A percentile compares a stretch with the other conserved stretches of the same genome.
These are phyloP conservation scores for Phytophthora multivora DNA, from an alignment of 352 stramenopile genomes.

Conservation along the genomic window DNA sequence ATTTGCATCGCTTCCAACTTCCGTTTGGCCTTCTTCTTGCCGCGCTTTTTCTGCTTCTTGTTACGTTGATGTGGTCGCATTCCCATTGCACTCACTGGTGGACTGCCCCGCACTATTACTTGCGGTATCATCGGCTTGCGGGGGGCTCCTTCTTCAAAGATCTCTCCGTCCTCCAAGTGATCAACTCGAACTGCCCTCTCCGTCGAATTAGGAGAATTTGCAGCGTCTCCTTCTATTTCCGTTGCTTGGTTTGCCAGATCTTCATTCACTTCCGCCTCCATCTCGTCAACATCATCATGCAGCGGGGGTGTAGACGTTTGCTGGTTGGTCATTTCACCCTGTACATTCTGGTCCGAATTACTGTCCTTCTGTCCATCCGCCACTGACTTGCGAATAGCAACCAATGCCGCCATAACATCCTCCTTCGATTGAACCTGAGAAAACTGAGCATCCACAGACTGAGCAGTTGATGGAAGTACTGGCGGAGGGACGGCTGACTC, in stretches of 20 bases:
- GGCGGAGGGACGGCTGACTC: too few species aligned
- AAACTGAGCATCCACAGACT: background rate
- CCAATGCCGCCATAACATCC: slow-evolving; percentile 11
- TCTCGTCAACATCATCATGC: slow-evolving; percentile 20
- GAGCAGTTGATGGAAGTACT: background rate
- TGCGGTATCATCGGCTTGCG: slow-evolving; percentile 45
- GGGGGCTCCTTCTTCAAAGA: slow-evolving; percentile 64
- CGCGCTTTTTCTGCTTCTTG: slow-evolving; percentile 80
- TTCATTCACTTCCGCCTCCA: slow-evolving; percentile 50
- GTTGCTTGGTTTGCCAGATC: slow-evolving; percentile 29
- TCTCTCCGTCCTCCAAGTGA: slow-evolving; percentile 74
- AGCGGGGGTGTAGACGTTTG: background rate
- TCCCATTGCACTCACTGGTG: background rate
- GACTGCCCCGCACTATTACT: slow-evolving; percentile 39
- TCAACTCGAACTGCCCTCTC: slow-evolving; percentile 27
- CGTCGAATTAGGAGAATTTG: background rate
- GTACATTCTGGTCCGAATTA: background rate
- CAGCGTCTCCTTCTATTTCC: background rate
- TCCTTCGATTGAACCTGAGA: slow-evolving; percentile 10
- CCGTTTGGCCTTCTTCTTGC: slow-evolving; percentile 79
- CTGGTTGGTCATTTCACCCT: slow-evolving; percentile 3
- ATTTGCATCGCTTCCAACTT: slow-evolving; percentile 66
- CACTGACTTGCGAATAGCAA: slow-evolving; percentile 11
- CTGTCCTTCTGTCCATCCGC: background rate
- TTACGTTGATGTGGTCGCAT: slow-evolving; percentile 18